Evolutionary conservation across 441 rosid species (phyloP).

Genomic region (Populus tomentosa): DNA sequence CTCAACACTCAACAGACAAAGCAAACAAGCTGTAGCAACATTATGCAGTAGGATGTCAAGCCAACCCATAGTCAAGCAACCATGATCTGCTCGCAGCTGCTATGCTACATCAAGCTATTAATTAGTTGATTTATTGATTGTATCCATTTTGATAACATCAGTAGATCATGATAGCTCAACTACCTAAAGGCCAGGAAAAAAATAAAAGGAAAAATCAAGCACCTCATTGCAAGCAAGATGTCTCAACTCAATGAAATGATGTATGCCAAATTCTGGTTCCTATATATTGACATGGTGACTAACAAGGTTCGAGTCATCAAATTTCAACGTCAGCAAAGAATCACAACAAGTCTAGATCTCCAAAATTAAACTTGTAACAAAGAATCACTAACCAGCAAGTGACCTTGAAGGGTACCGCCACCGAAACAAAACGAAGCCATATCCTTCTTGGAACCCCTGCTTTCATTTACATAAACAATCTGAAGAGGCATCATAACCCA

Average conservation of each 20-base stretch:
- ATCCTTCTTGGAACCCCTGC: constrained; percentile 35
- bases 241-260: neutral
- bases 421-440: constrained; percentile 54
- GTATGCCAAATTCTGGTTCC: neutral
- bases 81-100: neutral
- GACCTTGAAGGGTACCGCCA: constrained; percentile 85
- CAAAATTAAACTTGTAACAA: neutral
- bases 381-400: constrained; percentile 57
- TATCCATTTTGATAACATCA: neutral
- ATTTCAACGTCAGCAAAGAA: neutral
- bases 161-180: neutral
- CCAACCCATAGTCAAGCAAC: too few relatives aligned
- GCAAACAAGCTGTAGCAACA: neutral
- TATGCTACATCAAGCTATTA: too few relatives aligned
- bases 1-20: too few relatives aligned
- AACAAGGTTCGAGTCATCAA: neutral
- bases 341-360: constrained; percentile 15
- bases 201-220: neutral
- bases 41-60: neutral
- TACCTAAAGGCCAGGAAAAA: too few relatives aligned
- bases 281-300: neutral
- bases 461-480: constrained; percentile 70
- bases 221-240: neutral
- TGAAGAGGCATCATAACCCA: constrained; percentile 89
- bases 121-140: too few relatives aligned